phyloP scores from a whole-genome alignment of 345 rosid genomes.

The Linum trigynum region DNA sequence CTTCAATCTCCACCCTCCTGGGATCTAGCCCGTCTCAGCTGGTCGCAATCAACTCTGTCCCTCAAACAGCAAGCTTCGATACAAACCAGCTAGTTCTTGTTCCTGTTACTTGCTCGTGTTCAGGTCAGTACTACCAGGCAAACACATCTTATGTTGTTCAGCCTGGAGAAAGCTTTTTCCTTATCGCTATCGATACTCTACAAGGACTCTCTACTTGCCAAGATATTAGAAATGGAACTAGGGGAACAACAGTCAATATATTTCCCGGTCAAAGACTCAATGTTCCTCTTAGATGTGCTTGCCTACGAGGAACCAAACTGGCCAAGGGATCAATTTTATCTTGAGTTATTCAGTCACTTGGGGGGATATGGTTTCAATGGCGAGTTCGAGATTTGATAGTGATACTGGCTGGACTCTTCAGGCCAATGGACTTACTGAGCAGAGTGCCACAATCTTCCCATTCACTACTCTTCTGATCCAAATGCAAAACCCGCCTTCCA shows the following conservation, averaged over 20 bases:
- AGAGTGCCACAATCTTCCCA: not conserved
- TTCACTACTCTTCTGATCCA: conserved; percentile 1
- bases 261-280: not conserved
- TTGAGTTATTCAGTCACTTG: conserved; percentile 1
- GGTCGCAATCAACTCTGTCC: not conserved
- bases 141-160: not conserved
- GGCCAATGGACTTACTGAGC: conserved; percentile 1
- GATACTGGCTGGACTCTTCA: not conserved
- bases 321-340: not conserved
- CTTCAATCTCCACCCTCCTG: not conserved
- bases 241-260: not conserved
- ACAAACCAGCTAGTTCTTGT: not conserved
- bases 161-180: not conserved
- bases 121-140: not conserved
- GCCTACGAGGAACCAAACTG: conserved; percentile 7
- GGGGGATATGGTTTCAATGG: not conserved
- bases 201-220: conserved; percentile 9
- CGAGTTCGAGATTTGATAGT: not conserved
- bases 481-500: not conserved
- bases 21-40: not conserved
- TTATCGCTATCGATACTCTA: not conserved
- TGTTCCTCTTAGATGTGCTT: conserved; percentile 8
- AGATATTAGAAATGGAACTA: not conserved
- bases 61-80: not conserved
- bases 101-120: conserved; percentile 7